Base-by-base conservation (phyloP, 192 early-diverging fungal genomes). In the Coemansia biformis region DNA sequence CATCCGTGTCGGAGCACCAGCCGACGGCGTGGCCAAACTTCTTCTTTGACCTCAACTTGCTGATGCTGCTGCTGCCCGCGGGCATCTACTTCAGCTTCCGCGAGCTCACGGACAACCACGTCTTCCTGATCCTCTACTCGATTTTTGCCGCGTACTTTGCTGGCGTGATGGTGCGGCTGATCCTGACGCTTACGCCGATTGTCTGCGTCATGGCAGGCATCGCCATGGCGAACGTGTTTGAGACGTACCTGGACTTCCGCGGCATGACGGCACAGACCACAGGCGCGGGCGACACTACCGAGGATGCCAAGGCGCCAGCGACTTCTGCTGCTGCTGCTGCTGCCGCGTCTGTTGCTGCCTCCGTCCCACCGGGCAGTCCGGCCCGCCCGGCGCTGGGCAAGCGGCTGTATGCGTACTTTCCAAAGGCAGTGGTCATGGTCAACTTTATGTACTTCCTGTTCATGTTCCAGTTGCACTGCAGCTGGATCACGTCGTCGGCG, bases 1-100 rank as follows among this genome's bases (percentile, higher is more conserved):
- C 97, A 0, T 99, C 97, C 16, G 97, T 99, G 26, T 98, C 96
- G 6, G 97, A 99, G 71, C 97, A 99, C 76, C 97, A 98, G 67
- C 97, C 97, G 17, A 98, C 97, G 5, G 83, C 97, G 0, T 99
- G 97, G 97, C 83, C 97, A 10, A 91, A 93, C 18, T 97, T 98
- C 80, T 98, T 98, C 78, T 98, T 99, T 71, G 97, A 99, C 63
- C 79, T 99, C 22, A 86, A 97, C 46, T 77, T 97, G 74, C 80
- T 99, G n/a, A 87, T 99, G 52, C 86, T 88, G 55, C 61, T 98
- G 32, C 90, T 99, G 75, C 97, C 97, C 6, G 97, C 90, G 11
- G 97, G 97, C 11, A 82, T 98, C 37, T 99, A 92, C 78, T 83
- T 99, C 55, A 96, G 92, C 71, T 98, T 98, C 85, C 78, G 79